Base-by-base conservation (phyloP, 345 rosid species). In the Acer saccharum region DNA sequence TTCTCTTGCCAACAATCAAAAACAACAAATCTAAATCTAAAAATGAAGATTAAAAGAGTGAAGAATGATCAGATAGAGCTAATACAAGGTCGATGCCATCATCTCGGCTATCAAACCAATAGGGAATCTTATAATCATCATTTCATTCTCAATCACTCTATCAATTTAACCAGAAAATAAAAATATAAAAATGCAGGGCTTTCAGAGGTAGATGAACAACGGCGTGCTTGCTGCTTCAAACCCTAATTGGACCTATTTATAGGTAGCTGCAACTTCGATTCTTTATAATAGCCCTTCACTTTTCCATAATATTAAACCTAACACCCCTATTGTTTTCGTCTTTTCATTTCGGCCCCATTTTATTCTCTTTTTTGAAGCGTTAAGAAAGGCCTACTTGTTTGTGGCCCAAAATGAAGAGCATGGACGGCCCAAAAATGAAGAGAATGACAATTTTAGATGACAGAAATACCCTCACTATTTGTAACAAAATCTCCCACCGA, bases 41-140 rank as follows among this genome's bases (percentile, higher is more conserved):
- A 17, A 54, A 58, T 4, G 1, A 39, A 65, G 27, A 20, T 0
- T 1, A 2, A 71, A 54, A 8, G 3, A 1, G 50, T 3, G 21
- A 78, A 77, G 83, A 63, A 77, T 72, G 89, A 86, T 83, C 88
- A 83, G 86, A 68, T 85, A 85, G 86, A 84, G 81, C 84, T 83
- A 86, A 83, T 79, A 83, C 88, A 73, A 17, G 76, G 70, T 63
- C 41, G 58, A 66, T 72, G 86, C 88, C 88, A 87, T 87, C 90
- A 87, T 84, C 20, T 1, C 82, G 86, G 90, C 88, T 20, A 83
- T 84, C 90, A 87, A 87, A 87, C 90, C 88, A 84, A 84, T 81
- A 84, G 90, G 86, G 85, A 84, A 84, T 48, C 68, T 57, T 65
- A 66, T 63, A 48, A 12, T 84, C 86, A 79, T 87, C 88, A 83